Evolutionary conservation across 2,329 filamentous ascomycete genomes (phyloP).

Genomic region (Fusarium verticillioides): DNA sequence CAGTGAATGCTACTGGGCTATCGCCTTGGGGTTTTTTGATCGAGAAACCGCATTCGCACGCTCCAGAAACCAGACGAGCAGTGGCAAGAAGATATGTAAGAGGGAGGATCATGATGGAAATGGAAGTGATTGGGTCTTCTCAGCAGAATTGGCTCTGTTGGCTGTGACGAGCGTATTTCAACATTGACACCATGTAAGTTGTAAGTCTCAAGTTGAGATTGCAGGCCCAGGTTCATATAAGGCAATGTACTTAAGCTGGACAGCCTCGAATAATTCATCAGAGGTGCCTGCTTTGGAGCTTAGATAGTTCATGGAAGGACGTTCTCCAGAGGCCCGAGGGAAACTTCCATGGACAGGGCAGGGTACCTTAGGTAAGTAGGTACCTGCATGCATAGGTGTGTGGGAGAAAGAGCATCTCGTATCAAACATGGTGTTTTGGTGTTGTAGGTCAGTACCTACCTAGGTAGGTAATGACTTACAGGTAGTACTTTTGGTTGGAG

Average conservation of each 20-base stretch:
- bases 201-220: neutral
- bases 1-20: constrained; percentile 68
- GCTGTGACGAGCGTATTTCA: neutral
- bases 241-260: neutral
- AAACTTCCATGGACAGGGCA: neutral
- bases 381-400: neutral
- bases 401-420: neutral
- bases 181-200: neutral
- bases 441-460: too few relatives aligned
- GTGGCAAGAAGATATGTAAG: constrained; percentile 11
- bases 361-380: neutral
- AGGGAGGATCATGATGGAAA: constrained; percentile 14
- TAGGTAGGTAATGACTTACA: neutral
- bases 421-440: neutral
- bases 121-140: neutral
- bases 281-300: neutral
- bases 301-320: neutral
- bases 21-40: constrained; percentile 57
- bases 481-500: neutral
- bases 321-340: neutral
- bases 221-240: neutral
- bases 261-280: neutral
- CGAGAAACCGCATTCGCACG: constrained; percentile 80
- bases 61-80: constrained; percentile 48
- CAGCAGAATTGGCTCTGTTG: neutral